Conservation (phyloP, 306 rosid genomes). For the Alnus glutinosa region DNA sequence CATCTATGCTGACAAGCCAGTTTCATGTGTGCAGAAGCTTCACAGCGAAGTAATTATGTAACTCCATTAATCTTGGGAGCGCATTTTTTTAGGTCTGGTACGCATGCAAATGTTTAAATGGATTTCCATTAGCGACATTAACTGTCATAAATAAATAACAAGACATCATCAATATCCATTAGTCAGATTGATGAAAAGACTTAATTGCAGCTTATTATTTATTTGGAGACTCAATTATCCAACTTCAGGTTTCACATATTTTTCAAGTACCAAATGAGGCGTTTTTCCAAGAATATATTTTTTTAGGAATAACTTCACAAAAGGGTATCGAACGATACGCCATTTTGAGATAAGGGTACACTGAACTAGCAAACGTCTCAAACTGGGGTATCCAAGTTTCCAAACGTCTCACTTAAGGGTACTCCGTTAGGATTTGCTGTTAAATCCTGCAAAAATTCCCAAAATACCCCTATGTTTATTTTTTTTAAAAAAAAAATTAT, state of each 20-base stretch:
- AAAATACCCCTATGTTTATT: too few relatives aligned
- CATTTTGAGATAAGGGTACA: too few relatives aligned
- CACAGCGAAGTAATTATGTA: neutral
- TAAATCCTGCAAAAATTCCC: too few relatives aligned
- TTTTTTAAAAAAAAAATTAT: too few relatives aligned
- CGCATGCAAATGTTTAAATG: neutral
- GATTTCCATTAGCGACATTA: neutral
- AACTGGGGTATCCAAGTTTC: too few relatives aligned
- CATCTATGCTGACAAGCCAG: neutral
- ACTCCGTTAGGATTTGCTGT: too few relatives aligned
- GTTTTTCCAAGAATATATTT: neutral
- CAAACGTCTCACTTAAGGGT: too few relatives aligned
- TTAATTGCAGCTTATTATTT: neutral
- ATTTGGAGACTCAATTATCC: neutral
- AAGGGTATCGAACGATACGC: too few relatives aligned
- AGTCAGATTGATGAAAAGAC: neutral
- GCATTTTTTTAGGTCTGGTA: neutral
- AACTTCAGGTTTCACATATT: neutral
- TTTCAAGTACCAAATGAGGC: neutral
- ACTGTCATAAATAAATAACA: neutral
- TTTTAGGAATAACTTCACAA: too few relatives aligned
- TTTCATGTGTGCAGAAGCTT: neutral
- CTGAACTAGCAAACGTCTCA: too few relatives aligned
- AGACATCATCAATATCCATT: neutral
- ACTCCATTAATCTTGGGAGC: neutral